Evolutionary conservation across 148 eudicot species (phyloP).

Genomic region (Amaranthus palmeri): DNA sequence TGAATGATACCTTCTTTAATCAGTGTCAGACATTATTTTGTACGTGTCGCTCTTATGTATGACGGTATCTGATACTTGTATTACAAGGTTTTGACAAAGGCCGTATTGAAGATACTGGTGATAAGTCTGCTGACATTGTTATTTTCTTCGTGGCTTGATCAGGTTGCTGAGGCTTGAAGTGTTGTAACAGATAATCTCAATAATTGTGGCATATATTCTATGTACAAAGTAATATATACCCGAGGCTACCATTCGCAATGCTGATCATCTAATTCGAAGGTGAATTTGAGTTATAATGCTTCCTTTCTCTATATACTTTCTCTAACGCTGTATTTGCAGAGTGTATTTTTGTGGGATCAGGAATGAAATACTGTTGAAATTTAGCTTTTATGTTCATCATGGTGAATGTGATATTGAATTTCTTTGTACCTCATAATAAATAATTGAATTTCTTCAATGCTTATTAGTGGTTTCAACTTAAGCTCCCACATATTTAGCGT

Average conservation of each 20-base stretch:
- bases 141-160: conserved; percentile 1
- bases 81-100: neutral
- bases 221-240: neutral
- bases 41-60: no score
- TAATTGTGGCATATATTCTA: conserved; percentile 1
- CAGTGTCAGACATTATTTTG: no score
- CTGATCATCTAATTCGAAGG: conserved; percentile 1
- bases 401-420: no score
- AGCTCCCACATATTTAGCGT: no score
- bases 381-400: no score
- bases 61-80: no score
- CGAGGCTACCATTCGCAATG: neutral
- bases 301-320: neutral
- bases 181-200: neutral
- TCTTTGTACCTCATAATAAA: no score
- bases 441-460: no score
- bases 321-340: neutral
- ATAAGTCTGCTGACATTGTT: neutral
- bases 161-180: conserved; percentile 16
- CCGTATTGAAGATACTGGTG: neutral
- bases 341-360: no score
- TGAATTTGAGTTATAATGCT: neutral
- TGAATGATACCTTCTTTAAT: no score
- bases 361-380: neutral
- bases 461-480: no score